phyloP scores from a whole-genome alignment of 345 rosid species.

The Citrus glauca region DNA sequence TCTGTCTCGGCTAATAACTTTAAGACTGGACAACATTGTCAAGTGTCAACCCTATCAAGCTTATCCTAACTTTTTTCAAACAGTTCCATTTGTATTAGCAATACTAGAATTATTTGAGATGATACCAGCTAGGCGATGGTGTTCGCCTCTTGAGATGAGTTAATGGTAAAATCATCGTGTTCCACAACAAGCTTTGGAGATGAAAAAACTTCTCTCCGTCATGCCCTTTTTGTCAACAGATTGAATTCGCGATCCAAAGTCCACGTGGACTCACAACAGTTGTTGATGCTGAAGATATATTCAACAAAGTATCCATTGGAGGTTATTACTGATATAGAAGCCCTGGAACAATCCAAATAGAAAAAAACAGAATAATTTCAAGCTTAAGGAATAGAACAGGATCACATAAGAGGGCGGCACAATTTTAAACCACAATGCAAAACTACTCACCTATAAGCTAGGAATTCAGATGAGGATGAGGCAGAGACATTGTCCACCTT shows the following conservation, averaged over 20 bases:
- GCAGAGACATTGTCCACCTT: slow-evolving; percentile 54
- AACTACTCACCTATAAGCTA: slow-evolving; percentile 46
- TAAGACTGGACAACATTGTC: neutral
- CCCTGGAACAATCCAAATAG: slow-evolving; percentile 38
- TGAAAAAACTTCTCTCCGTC: neutral
- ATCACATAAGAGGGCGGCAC: neutral
- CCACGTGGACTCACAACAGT: slow-evolving; percentile 57
- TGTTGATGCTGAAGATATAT: slow-evolving; percentile 49
- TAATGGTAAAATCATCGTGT: neutral
- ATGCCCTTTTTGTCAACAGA: slow-evolving; percentile 30
- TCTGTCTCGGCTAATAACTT: neutral
- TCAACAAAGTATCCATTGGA: slow-evolving; percentile 75
- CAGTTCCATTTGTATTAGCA: neutral
- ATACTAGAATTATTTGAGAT: neutral
- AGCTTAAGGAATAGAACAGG: neutral
- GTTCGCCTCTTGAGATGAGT: neutral
- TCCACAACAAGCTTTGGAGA: neutral
- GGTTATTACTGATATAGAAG: slow-evolving; percentile 57
- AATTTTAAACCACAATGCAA: neutral
- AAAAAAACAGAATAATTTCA: neutral
- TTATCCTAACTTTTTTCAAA: neutral
- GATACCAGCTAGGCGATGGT: neutral
- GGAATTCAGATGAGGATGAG: slow-evolving; percentile 41
- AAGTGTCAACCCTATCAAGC: neutral
- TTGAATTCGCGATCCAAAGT: slow-evolving; percentile 67